Evolutionary conservation across 2,329 filamentous ascomycete genomes (phyloP).

Genomic region (Aspergillus viridinutans): DNA sequence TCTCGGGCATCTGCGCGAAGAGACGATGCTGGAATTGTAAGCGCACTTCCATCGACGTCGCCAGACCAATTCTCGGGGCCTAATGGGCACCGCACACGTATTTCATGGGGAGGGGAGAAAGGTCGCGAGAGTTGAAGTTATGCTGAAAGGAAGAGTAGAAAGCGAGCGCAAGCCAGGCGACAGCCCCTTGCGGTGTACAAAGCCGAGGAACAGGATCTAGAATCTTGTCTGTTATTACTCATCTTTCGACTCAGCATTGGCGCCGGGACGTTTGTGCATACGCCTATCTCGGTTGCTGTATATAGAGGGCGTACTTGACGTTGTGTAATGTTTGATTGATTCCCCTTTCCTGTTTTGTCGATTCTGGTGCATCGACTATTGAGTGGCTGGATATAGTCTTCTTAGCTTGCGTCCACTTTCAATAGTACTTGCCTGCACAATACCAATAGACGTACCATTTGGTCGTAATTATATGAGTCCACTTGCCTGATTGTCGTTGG

Average conservation of each 20-base stretch:
- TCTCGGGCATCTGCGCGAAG: conserved; percentile 23
- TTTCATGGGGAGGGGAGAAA: conserved; percentile 42
- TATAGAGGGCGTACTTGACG: not conserved
- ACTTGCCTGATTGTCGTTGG: too few relatives aligned
- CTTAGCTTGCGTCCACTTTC: not conserved
- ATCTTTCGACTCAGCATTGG: not conserved
- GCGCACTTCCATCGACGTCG: conserved; percentile 12
- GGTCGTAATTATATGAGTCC: too few relatives aligned
- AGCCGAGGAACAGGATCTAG: not conserved
- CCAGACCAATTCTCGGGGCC: conserved; percentile 1
- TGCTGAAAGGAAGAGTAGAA: not conserved
- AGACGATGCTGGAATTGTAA: conserved; percentile 8
- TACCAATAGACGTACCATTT: too few relatives aligned
- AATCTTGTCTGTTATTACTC: not conserved
- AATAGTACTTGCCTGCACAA: not conserved
- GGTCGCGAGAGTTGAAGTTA: conserved; percentile 22
- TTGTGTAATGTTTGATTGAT: not conserved
- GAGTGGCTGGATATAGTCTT: not conserved
- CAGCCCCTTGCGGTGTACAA: not conserved
- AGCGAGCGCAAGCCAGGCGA: not conserved
- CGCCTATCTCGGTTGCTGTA: not conserved
- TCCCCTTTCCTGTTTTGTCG: not conserved
- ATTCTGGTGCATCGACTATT: not conserved
- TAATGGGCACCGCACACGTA: conserved; percentile 24
- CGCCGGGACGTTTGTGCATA: not conserved